Base-by-base conservation (phyloP, 2,329 filamentous ascomycete genomes). In the Periconia sp. region DNA sequence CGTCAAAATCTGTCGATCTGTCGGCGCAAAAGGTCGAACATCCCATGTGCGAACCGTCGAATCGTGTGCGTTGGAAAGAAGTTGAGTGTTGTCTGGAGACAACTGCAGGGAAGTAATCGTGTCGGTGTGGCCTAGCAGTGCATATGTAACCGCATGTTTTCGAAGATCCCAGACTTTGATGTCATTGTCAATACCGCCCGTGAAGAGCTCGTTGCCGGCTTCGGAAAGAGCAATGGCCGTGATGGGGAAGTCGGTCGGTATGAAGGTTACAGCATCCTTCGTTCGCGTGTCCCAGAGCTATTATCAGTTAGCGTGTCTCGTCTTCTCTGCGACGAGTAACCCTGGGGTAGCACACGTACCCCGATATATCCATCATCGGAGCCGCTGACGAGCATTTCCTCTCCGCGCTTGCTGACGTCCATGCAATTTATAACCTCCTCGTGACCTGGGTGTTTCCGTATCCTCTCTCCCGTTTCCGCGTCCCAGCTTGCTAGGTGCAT, bases 111-210 rank as follows among this genome's bases (percentile, higher is more conserved):
- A 96, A 2, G 92, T 96, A 58, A 99, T 82, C 0, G 93, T 97
- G 70, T 99, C 94, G 49, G 86, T 88, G 72, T 99, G 94, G 0
- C 94, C 94, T 13, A 89, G 76, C 81, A 99, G 87, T 1, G 89
- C 88, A 74, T 97, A 97, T 6, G 91, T 86, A 2, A 95, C 84
- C 7, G 88, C 84, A 75, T 95, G 92, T 79, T 96, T 97, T 61
- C 94, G 86, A 68, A 97, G 77, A 74, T 99, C 94, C 93, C 94
- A 99, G 18, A 96, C 92, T 65, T 92, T 91, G 72, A 99, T 96
- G 64, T 95, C 92, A 70, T 97, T 97, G 77, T 97, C 94, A 63
- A 99, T 97, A 19, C 92, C 90, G 45, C 93, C 93, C 7, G 90
- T 89, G 74, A 94, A 99, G 23, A 99, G 85, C 76, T 97, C 94